Percentiles rank a stretch among this genome's conserved stretches.
phyloP scores from a whole-genome alignment of 202 grass and related monocot genomes.

The Carex arenaria region DNA sequence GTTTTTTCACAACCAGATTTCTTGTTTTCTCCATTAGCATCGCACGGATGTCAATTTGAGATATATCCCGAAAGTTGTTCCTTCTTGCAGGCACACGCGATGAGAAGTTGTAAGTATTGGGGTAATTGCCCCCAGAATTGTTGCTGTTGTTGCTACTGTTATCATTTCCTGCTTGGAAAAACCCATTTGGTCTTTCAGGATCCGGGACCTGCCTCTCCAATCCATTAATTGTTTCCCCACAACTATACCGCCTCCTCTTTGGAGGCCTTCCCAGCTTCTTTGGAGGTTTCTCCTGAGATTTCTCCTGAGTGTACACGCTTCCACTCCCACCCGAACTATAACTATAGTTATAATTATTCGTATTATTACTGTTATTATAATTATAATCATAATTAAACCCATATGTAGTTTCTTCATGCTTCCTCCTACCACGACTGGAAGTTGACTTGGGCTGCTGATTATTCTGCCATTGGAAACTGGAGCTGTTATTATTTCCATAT shows the following conservation, averaged over 20 bases:
- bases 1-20: slow-evolving; percentile 39
- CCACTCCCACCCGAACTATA: slow-evolving; percentile 36
- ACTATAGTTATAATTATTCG: slow-evolving; percentile 42
- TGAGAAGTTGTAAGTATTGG: slow-evolving; percentile 40
- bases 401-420: slow-evolving; percentile 19
- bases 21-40: slow-evolving; percentile 80
- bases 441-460: slow-evolving; percentile 32
- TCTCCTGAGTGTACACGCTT: slow-evolving; percentile 38
- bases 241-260: slow-evolving; percentile 56
- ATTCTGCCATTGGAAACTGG: slow-evolving; percentile 69
- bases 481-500: slow-evolving; percentile 47
- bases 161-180: slow-evolving; percentile 34
- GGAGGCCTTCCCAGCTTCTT: slow-evolving; percentile 48
- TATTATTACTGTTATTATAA: slow-evolving; percentile 19
- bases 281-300: slow-evolving; percentile 41
- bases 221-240: slow-evolving; percentile 27
- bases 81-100: slow-evolving; percentile 57
- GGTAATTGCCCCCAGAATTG: slow-evolving; percentile 41
- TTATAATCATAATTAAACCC: slow-evolving; percentile 27
- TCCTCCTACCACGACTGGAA: slow-evolving; percentile 12
- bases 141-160: slow-evolving; percentile 15
- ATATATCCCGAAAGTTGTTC: slow-evolving; percentile 67
- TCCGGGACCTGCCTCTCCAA: background rate
- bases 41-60: slow-evolving; percentile 57
- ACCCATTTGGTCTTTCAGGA: slow-evolving; percentile 29